Percentiles rank a stretch among this genome's conserved stretches.
Conservation (phyloP, 805 yeast species). For the Zygosaccharomyces pseudorouxii region DNA sequence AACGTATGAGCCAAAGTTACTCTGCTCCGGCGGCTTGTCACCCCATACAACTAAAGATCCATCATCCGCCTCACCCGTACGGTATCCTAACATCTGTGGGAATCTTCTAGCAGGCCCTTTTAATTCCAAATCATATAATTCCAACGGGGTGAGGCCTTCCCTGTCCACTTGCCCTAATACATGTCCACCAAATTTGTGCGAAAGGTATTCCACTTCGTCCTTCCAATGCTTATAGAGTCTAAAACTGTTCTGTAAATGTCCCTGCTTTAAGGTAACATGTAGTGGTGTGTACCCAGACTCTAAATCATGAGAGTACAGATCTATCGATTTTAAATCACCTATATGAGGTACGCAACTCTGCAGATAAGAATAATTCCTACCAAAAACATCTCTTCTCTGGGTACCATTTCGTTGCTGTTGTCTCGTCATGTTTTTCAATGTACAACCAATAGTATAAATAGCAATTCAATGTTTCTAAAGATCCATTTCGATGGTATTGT, state of each 20-base stretch:
- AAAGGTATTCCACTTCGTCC: slow-evolving; percentile 19
- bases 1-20: slow-evolving; percentile 45
- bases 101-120: slow-evolving; percentile 7
- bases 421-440: not conserved
- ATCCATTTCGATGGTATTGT: not conserved
- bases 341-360: slow-evolving; percentile 22
- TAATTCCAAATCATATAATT: slow-evolving; percentile 40
- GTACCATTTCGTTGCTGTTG: slow-evolving; percentile 8
- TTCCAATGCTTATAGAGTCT: slow-evolving; percentile 29
- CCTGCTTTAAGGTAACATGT: slow-evolving; percentile 50
- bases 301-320: slow-evolving; percentile 47
- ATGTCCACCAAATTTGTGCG: slow-evolving; percentile 24
- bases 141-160: slow-evolving; percentile 67
- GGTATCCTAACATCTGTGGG: slow-evolving; percentile 15
- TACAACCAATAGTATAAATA: slow-evolving; percentile 9
- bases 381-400: slow-evolving; percentile 57
- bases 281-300: slow-evolving; percentile 83
- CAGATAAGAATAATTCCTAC: slow-evolving; percentile 42
- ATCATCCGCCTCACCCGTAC: not conserved
- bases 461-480: not conserved
- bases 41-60: slow-evolving; percentile 3
- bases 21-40: not conserved
- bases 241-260: slow-evolving; percentile 33
- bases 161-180: slow-evolving; percentile 55
- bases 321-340: slow-evolving; percentile 24